Percentiles rank a stretch among this genome's conserved stretches.
Conservation (phyloP, 305 asterid genomes). For the Solanum hybrid region DNA sequence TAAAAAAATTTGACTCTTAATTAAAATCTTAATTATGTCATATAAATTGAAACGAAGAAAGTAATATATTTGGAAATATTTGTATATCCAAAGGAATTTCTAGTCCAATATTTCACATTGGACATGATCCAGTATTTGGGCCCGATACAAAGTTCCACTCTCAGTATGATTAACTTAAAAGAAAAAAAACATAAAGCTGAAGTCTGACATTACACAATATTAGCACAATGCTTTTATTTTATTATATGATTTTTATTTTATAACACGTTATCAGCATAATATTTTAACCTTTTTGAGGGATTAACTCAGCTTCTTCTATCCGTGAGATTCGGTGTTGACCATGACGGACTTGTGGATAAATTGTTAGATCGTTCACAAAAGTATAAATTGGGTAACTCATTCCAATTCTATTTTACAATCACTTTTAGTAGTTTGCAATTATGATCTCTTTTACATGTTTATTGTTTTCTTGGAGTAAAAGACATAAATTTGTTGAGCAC, state of each 20-base stretch:
- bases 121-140: background rate
- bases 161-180: background rate
- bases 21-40: background rate
- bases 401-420: background rate
- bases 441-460: background rate
- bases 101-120: background rate
- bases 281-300: background rate
- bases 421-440: background rate
- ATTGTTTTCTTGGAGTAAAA: background rate
- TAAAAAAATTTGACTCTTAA: background rate
- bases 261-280: background rate
- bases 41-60: background rate
- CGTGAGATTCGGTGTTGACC: background rate
- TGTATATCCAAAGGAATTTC: background rate
- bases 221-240: too few relatives aligned
- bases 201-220: background rate
- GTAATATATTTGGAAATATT: background rate
- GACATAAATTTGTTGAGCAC: background rate
- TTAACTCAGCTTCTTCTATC: background rate
- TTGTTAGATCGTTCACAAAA: background rate
- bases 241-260: background rate
- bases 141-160: background rate
- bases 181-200: background rate
- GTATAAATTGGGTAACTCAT: background rate
- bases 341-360: background rate